Evolutionary conservation across 2,329 filamentous ascomycete species (phyloP), one percentile per base, ranked within the genome.

Genomic region (Diaporthe sp.): DNA sequence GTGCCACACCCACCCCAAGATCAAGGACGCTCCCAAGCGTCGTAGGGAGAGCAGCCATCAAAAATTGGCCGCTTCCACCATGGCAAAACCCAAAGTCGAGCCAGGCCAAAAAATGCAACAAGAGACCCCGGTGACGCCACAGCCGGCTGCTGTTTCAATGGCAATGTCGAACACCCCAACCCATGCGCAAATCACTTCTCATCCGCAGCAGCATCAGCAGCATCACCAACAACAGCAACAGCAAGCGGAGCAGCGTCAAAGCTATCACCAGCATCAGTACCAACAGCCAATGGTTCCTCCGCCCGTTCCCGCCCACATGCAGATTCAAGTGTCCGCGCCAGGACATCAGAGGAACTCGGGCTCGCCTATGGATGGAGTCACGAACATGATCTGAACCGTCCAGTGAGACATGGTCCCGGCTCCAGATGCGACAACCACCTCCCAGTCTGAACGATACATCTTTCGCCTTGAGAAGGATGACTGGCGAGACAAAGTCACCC

Each of bases 1-100:
- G 92, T 94, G 93, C 79, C 92, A 94, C 81, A 92, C 92, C 1
- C 92, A 94, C 79, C 90, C 91, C 22, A 94, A 94, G 83, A 89
- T 92, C 82, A 94, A 93, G 82, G 93, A 94, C 79, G 89, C 90
- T 1, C 91, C 92, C 3, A 94, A 94, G 84, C 88, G 92, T 70
- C 88, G 91, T 72, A 88, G 92, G 61, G 92, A 94, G 80, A 91
- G 87, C 80, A 90, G 86, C 79, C 88, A 91, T 79, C 85, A 84
- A 7, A 85, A 87, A 58, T 80, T 86, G 57, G 85, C 84, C 37
- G 84, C 84, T 46, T 82, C 85, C 39, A 85, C 84, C 72, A 86
- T 86, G 81, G 82, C 85, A 12, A 90, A 88, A 80, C 84, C 87
- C 58, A 89, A 88, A 81, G 81, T 83, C 34, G 88, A 90, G 78